Conservation (phyloP, 176 grass and related monocot genomes). For the Areca catechu region DNA sequence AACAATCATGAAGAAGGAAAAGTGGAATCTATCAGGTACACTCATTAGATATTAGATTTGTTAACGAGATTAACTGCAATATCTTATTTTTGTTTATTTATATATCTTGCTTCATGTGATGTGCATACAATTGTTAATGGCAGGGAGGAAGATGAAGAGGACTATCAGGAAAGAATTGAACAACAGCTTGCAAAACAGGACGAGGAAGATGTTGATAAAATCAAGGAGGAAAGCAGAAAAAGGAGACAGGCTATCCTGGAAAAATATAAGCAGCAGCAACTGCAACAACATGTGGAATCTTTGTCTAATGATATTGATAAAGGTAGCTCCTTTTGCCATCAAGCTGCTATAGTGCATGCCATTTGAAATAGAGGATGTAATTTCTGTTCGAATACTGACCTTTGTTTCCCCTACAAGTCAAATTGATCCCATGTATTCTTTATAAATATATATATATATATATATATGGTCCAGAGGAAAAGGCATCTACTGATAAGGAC, state of each 20-base stretch:
- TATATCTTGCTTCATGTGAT: conserved; percentile 4
- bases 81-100: neutral
- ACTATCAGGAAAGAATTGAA: conserved; percentile 88
- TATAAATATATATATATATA: too few species aligned
- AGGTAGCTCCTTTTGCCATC: conserved; percentile 31
- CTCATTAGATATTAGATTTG: too few species aligned
- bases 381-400: too few species aligned
- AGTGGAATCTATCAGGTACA: conserved; percentile 48
- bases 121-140: conserved; percentile 7
- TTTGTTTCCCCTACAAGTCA: too few species aligned
- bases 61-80: too few species aligned
- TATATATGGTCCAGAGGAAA: conserved; percentile 12
- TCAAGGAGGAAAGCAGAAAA: conserved; percentile 88
- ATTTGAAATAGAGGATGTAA: too few species aligned
- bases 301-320: conserved; percentile 32
- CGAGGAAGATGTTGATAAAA: conserved; percentile 92
- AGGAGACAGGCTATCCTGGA: conserved; percentile 92
- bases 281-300: conserved; percentile 40
- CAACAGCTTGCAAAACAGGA: conserved; percentile 85
- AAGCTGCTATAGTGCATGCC: too few species aligned
- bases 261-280: conserved; percentile 59
- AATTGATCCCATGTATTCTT: too few species aligned
- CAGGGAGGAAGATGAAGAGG: conserved; percentile 76
- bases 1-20: conserved; percentile 34
- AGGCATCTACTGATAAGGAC: conserved; percentile 8